Base-by-base conservation (phyloP, 1,284 basidiomycete genomes). In the Leccinum cinnamomeum region DNA sequence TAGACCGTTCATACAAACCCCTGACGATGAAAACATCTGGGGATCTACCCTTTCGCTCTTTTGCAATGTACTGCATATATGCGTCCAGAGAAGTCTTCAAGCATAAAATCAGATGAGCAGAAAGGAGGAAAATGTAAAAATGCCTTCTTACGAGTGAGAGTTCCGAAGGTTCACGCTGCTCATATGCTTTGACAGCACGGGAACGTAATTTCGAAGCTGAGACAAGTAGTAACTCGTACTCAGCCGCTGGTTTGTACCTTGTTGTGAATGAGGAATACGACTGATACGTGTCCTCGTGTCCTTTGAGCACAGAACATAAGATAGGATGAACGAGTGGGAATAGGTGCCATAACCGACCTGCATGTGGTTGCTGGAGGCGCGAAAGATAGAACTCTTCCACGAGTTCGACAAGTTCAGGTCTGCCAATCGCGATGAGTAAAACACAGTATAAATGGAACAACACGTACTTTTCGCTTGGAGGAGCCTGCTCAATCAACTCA, bases 211-310 rank as follows among this genome's bases (percentile, higher is more conserved):
- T 90, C 25, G 92, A 93, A 1, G 92, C 92, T 2, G 83, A 75
- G 16, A 96, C 83, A 51, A 97, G 82, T 7, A 89, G 77, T 0
- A 77, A 70, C 72, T 96, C 94, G 71, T 98, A 98, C 60, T 89
- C 83, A 16, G 83, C 77, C 0, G 89, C 80, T n/a, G 87, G 82
- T 63, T 87, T 86, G 75, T 90, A 83, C 48, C 84, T 83, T 0
- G 93, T 93, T 18, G 93, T 91, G 76, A 96, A 97, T 0, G 88
- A 85, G 2, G 95, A 97, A 73, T 95, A 97, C 2, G 84, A 80
- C 69, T 92, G 87, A 61, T 90, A 89, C 0, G 94, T 95, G 18
- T 90, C 84, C 44, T 93, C 90, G 59, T 89, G 82, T 65, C 83
- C 88, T 90, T 64, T 33, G 53, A 50, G 35, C 7, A 44, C 5